phyloP scores from a whole-genome alignment of 257 asterid genomes.

The Solanum sitiens region DNA sequence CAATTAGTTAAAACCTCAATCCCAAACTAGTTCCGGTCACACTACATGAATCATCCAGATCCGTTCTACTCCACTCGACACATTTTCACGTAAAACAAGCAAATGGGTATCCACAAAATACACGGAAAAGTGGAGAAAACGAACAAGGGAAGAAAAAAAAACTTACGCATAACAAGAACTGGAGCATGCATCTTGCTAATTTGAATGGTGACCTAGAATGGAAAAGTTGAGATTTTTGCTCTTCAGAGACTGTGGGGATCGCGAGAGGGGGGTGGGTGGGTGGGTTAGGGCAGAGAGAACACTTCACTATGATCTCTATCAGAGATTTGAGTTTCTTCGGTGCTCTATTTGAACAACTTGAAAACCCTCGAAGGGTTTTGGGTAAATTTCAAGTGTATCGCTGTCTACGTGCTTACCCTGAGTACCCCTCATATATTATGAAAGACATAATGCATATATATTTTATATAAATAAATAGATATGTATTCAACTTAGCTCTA shows the following conservation, averaged over 20 bases:
- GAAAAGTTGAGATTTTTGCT: not conserved
- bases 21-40: not conserved
- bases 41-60: not conserved
- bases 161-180: constrained; percentile 69
- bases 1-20: not conserved
- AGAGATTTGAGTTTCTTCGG: not conserved
- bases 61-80: not conserved
- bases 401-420: not conserved
- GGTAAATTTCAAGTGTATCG: not conserved
- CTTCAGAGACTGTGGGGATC: not conserved
- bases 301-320: not conserved
- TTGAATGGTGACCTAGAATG: not conserved
- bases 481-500: too few species aligned
- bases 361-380: constrained; percentile 6
- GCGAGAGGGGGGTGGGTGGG: not conserved
- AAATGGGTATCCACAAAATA: not conserved
- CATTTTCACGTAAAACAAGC: not conserved
- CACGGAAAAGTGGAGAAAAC: not conserved
- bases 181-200: constrained; percentile 49
- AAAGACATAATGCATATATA: too few species aligned
- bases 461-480: too few species aligned
- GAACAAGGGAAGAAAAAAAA: not conserved
- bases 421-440: not conserved
- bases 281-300: constrained; percentile 2
- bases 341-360: not conserved